These are phyloP conservation scores for Syncephalastrum racemosum DNA, from an alignment of 371 early-diverging fungal genomes.

Conservation along the genomic window DNA sequence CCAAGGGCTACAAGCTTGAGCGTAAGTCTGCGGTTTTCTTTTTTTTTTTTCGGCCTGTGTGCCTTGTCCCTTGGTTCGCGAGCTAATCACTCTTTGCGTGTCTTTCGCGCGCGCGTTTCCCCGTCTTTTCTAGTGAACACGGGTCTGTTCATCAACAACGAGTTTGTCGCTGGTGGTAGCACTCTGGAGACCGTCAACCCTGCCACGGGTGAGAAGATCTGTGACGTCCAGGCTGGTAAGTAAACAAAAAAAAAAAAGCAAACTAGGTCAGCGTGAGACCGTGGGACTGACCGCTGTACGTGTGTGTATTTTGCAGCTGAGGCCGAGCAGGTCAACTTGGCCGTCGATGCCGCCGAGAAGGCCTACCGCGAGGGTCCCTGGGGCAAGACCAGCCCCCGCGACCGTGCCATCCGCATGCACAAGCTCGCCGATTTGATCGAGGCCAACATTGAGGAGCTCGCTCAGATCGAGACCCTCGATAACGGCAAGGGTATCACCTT, in stretches of 20 bases:
- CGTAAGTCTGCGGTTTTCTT: conserved; percentile 39
- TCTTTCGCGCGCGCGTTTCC: neutral
- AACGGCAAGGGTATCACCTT: conserved; percentile 49
- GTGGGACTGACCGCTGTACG: neutral
- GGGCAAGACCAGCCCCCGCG: conserved; percentile 23
- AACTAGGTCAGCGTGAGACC: neutral
- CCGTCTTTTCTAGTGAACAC: conserved; percentile 37
- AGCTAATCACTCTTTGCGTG: neutral
- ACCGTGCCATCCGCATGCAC: conserved; percentile 45
- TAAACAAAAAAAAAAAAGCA: neutral
- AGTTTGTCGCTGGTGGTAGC: conserved; percentile 46
- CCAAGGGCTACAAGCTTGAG: conserved; percentile 38
- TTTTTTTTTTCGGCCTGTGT: too few relatives aligned
- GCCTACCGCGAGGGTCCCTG: conserved; percentile 45
- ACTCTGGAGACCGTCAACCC: conserved; percentile 56
- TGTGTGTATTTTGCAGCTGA: conserved; percentile 29
- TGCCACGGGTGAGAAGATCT: conserved; percentile 38
- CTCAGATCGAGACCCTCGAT: conserved; percentile 49
- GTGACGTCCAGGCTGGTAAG: conserved; percentile 46
- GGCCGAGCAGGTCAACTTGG: conserved; percentile 43
- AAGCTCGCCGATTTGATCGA: conserved; percentile 52
- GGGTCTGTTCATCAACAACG: conserved; percentile 58
- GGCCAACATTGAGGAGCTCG: conserved; percentile 38
- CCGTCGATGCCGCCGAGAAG: conserved; percentile 50
- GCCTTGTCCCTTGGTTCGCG: neutral